These are phyloP conservation scores for Annona cherimola DNA, from an alignment of 164 flowering plant genomes.

Conservation along the genomic window DNA sequence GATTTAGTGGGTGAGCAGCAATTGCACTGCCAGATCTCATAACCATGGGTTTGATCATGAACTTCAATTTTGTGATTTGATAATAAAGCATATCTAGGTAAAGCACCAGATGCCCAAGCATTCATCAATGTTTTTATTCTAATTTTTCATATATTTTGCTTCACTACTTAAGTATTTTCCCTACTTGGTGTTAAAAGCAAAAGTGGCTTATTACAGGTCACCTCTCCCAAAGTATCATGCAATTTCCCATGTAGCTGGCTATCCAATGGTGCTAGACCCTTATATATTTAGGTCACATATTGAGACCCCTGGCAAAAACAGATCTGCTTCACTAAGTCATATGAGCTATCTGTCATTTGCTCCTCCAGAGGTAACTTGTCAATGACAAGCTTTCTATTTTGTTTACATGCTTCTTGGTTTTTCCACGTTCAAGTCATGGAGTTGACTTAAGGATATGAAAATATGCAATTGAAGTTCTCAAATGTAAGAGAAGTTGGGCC, in stretches of 20 bases:
- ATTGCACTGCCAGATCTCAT: too few species aligned
- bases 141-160: neutral
- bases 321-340: conserved; percentile 30
- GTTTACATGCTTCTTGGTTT: too few species aligned
- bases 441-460: too few species aligned
- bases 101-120: neutral
- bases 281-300: conserved; percentile 39
- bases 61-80: too few species aligned
- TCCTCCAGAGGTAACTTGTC: conserved; percentile 78
- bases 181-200: neutral
- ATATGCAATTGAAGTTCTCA: too few species aligned
- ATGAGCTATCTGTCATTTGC: conserved; percentile 82
- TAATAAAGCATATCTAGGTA: neutral
- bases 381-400: neutral
- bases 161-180: neutral
- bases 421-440: too few species aligned
- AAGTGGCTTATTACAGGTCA: conserved; percentile 35
- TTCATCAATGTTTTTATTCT: neutral
- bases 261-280: conserved; percentile 66
- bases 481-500: too few species aligned
- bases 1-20: too few species aligned
- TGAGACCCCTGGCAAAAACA: conserved; percentile 50
- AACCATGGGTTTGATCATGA: too few species aligned
- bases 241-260: conserved; percentile 58
- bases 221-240: conserved; percentile 60